Evolutionary conservation across 2,329 filamentous ascomycete species (phyloP).

Genomic region (Cercospora sp.): DNA sequence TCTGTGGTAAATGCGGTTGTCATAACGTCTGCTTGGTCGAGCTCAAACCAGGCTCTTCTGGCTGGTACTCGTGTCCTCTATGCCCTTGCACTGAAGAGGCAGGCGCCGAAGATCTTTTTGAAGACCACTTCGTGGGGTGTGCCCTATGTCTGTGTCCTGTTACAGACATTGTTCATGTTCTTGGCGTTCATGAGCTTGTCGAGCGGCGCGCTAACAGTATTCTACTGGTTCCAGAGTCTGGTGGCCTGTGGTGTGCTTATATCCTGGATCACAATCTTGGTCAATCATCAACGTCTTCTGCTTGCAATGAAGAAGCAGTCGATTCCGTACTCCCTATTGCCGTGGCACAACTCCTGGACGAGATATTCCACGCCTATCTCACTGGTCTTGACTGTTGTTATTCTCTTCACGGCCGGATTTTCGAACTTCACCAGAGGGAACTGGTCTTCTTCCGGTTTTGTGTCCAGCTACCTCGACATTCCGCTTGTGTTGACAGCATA

Average conservation of each 20-base stretch:
- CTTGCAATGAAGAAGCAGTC: constrained; percentile 32
- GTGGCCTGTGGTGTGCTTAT: constrained; percentile 64
- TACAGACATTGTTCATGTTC: constrained; percentile 35
- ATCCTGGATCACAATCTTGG: constrained; percentile 52
- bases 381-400: constrained; percentile 34
- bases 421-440: constrained; percentile 34
- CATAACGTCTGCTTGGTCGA: constrained; percentile 63
- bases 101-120: constrained; percentile 60
- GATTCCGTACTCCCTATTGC: constrained; percentile 28
- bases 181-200: constrained; percentile 35
- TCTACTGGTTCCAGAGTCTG: constrained; percentile 65
- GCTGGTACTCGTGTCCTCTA: constrained; percentile 56
- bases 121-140: constrained; percentile 37
- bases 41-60: constrained; percentile 57
- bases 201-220: constrained; percentile 60
- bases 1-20: constrained; percentile 69
- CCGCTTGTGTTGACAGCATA: constrained; percentile 31
- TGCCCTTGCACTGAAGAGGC: constrained; percentile 61
- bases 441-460: constrained; percentile 37
- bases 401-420: constrained; percentile 36
- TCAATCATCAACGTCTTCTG: constrained; percentile 33
- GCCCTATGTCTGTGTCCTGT: constrained; percentile 31
- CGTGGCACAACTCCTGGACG: constrained; percentile 44
- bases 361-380: constrained; percentile 39
- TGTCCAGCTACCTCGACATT: constrained; percentile 40